phyloP scores from a whole-genome alignment of 306 rosid genomes.

The Cucurbita argyrosperma region DNA sequence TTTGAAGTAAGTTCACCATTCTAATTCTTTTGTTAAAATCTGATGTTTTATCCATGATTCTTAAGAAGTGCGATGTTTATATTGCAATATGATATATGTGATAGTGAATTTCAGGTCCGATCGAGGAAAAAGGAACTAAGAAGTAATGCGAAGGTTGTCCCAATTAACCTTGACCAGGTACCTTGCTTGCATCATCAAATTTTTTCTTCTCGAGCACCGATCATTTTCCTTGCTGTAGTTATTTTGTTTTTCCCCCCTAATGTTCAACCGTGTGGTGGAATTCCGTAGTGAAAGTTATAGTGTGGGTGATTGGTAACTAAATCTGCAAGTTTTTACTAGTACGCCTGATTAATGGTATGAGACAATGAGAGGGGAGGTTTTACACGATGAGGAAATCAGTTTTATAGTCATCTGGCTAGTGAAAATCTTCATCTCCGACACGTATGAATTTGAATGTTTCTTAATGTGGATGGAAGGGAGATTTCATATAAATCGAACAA shows the following conservation, averaged over 20 bases:
- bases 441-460: background rate
- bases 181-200: background rate
- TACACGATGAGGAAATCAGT: background rate
- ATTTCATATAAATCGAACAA: background rate
- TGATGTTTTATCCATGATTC: background rate
- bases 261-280: background rate
- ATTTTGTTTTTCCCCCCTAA: background rate
- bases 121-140: slow-evolving; percentile 49
- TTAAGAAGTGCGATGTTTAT: background rate
- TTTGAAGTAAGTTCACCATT: background rate
- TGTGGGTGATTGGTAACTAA: background rate
- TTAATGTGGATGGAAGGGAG: background rate
- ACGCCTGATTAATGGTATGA: background rate
- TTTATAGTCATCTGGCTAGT: background rate
- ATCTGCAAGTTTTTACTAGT: background rate
- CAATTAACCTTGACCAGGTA: slow-evolving; percentile 88
- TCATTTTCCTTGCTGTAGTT: background rate
- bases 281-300: background rate
- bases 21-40: background rate
- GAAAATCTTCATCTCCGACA: background rate
- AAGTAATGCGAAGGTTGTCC: slow-evolving; percentile 67
- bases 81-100: background rate
- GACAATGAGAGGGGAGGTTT: background rate
- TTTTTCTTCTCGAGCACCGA: background rate
- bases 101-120: slow-evolving; percentile 44